Percentiles rank a stretch among this genome's conserved stretches.
Evolutionary conservation across 2,329 filamentous ascomycete genomes (phyloP).

Genomic region (Nannizziopsis barbatae): DNA sequence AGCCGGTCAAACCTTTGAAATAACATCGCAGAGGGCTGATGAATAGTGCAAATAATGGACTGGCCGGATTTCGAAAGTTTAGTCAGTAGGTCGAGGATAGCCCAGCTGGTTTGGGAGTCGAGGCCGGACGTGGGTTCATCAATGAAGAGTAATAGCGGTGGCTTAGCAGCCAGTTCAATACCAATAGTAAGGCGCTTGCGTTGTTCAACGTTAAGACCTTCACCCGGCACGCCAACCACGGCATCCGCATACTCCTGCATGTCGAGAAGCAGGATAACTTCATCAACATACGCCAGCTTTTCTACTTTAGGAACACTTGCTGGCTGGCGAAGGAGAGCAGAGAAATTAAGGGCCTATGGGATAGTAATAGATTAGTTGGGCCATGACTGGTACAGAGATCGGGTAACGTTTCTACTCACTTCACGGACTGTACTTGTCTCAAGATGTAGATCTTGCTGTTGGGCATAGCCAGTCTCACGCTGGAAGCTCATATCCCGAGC

Average conservation of each 20-base stretch:
- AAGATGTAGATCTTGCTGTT: constrained; percentile 78
- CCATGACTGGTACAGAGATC: neutral
- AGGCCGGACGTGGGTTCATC: constrained; percentile 96
- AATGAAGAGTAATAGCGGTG: constrained; percentile 75
- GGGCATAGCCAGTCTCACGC: constrained; percentile 66
- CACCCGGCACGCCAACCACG: constrained; percentile 78
- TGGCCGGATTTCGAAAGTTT: constrained; percentile 85
- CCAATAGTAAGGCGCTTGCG: constrained; percentile 78
- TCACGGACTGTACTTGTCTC: constrained; percentile 77
- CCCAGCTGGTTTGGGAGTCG: constrained; percentile 89
- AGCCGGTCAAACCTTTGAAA: constrained; percentile 72
- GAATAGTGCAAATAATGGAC: constrained; percentile 91
- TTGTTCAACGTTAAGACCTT: constrained; percentile 62
- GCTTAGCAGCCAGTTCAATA: constrained; percentile 87
- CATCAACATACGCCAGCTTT: constrained; percentile 76
- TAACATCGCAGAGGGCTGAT: constrained; percentile 87
- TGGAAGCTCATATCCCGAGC: constrained; percentile 66
- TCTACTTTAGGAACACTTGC: constrained; percentile 57
- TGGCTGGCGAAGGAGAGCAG: constrained; percentile 73
- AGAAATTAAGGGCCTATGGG: constrained; percentile 68
- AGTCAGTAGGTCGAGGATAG: constrained; percentile 74
- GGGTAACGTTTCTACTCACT: neutral
- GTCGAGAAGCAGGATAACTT: constrained; percentile 80
- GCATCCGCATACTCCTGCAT: constrained; percentile 88
- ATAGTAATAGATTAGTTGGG: too few relatives aligned